Evolutionary conservation across 2,329 filamentous ascomycete species (phyloP).

Genomic region (Trichoderma afroharzianum): DNA sequence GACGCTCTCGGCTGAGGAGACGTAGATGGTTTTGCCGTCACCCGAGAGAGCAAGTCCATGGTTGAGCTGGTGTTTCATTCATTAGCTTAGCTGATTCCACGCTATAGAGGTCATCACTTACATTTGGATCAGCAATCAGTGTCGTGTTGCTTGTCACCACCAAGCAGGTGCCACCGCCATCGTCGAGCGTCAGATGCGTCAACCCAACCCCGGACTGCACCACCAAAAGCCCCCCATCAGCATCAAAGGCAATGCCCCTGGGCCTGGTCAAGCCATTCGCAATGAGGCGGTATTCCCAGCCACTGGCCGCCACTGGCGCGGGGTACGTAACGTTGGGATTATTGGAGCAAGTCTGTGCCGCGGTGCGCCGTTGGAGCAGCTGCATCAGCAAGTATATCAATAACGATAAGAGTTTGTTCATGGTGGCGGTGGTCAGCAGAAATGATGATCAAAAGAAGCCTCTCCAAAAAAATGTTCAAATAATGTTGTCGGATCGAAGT

Average conservation of each 20-base stretch:
- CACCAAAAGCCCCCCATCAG: conserved; percentile 43
- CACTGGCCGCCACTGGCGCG: conserved; percentile 37
- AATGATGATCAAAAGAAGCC: background rate
- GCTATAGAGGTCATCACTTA: conserved; percentile 24
- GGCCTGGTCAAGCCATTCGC: conserved; percentile 41
- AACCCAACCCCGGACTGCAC: conserved; percentile 43
- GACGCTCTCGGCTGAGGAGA: conserved; percentile 56
- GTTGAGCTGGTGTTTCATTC: conserved; percentile 43
- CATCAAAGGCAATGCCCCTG: conserved; percentile 45
- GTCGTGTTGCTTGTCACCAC: conserved; percentile 34
- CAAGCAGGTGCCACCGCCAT: conserved; percentile 42
- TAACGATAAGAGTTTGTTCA: background rate
- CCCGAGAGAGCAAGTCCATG: conserved; percentile 53
- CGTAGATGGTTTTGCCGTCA: conserved; percentile 53
- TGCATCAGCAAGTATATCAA: background rate
- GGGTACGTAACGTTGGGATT: conserved; percentile 35
- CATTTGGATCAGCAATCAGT: conserved; percentile 35
- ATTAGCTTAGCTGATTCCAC: background rate
- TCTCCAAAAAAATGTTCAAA: background rate
- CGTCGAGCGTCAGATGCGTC: conserved; percentile 38
- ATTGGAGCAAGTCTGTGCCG: conserved; percentile 30
- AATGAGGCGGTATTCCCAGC: conserved; percentile 44
- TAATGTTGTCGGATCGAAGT: background rate
- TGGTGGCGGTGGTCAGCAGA: background rate
- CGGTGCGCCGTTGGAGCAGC: background rate